These are phyloP conservation scores for Stromatinia cepivora DNA, from an alignment of 2,329 filamentous ascomycete genomes.

Conservation along the genomic window DNA sequence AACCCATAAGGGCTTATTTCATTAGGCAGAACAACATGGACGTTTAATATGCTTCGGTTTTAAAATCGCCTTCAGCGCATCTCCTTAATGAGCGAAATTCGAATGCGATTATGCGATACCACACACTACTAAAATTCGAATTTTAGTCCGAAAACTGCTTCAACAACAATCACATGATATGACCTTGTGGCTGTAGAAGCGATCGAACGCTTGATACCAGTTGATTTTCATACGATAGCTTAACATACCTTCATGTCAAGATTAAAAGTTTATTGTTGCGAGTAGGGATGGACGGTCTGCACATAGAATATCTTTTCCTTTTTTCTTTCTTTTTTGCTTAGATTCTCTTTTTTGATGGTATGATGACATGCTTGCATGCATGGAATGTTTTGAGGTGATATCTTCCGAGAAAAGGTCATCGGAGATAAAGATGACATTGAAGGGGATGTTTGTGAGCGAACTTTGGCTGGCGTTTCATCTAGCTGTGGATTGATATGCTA, in stretches of 20 bases:
- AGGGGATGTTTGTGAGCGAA: not conserved
- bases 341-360: slow-evolving; percentile 16
- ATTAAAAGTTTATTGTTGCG: not conserved
- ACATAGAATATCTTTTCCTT: slow-evolving; percentile 24
- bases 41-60: slow-evolving; percentile 29
- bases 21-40: slow-evolving; percentile 53
- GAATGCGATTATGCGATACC: not conserved
- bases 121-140: not conserved
- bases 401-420: not conserved
- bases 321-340: slow-evolving; percentile 11
- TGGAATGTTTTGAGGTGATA: slow-evolving; percentile 4
- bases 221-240: not conserved
- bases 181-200: not conserved
- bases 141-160: not conserved
- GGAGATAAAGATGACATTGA: not conserved
- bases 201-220: not conserved
- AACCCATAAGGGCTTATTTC: slow-evolving; percentile 56
- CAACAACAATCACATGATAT: slow-evolving; percentile 1
- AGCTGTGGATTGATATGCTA: slow-evolving; percentile 15
- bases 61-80: no score
- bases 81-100: not conserved
- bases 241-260: not conserved
- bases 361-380: slow-evolving; percentile 7
- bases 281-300: slow-evolving; percentile 25
- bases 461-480: slow-evolving; percentile 20